Conservation (phyloP, 495 filamentous ascomycete genomes). For the Penicillium riverlandense region DNA sequence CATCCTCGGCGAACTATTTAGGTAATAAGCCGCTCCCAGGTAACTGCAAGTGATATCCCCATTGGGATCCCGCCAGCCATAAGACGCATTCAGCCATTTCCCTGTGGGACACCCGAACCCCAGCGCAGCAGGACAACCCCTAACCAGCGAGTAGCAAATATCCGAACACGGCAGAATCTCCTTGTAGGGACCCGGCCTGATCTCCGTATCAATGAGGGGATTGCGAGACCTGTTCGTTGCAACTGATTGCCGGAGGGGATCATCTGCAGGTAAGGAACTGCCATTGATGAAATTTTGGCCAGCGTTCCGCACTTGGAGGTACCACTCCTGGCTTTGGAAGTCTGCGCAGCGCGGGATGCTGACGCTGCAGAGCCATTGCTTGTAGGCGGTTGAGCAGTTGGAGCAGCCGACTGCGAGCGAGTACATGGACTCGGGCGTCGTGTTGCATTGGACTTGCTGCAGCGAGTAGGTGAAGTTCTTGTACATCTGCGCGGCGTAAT, state of each 20-base stretch:
- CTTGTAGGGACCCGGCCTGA: slow-evolving; percentile 86
- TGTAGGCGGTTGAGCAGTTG: slow-evolving; percentile 77
- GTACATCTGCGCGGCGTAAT: slow-evolving; percentile 51
- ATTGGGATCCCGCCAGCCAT: slow-evolving; percentile 44
- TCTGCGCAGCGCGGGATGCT: slow-evolving; percentile 87
- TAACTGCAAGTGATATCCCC: slow-evolving; percentile 51
- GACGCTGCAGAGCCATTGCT: slow-evolving; percentile 89
- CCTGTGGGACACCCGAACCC: slow-evolving; percentile 69
- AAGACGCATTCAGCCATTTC: slow-evolving; percentile 54
- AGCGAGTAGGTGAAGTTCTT: slow-evolving; percentile 74
- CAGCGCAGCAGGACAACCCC: slow-evolving; percentile 73
- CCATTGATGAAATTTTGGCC: slow-evolving; percentile 63
- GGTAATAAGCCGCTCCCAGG: slow-evolving; percentile 46
- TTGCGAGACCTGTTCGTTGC: slow-evolving; percentile 54
- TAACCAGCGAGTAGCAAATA: slow-evolving; percentile 75
- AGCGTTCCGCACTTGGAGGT: slow-evolving; percentile 63
- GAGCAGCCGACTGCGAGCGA: slow-evolving; percentile 69
- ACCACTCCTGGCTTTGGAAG: slow-evolving; percentile 49
- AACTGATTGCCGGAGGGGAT: slow-evolving; percentile 20
- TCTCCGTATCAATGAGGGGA: slow-evolving; percentile 56
- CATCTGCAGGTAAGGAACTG: slow-evolving; percentile 33
- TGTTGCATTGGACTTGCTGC: slow-evolving; percentile 77
- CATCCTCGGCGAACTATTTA: slow-evolving; percentile 24
- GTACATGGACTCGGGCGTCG: slow-evolving; percentile 60
- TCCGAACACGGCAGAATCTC: slow-evolving; percentile 83